Conservation (phyloP, 768 basidiomycete genomes). For the Phylloporus rhodoxanthus region DNA sequence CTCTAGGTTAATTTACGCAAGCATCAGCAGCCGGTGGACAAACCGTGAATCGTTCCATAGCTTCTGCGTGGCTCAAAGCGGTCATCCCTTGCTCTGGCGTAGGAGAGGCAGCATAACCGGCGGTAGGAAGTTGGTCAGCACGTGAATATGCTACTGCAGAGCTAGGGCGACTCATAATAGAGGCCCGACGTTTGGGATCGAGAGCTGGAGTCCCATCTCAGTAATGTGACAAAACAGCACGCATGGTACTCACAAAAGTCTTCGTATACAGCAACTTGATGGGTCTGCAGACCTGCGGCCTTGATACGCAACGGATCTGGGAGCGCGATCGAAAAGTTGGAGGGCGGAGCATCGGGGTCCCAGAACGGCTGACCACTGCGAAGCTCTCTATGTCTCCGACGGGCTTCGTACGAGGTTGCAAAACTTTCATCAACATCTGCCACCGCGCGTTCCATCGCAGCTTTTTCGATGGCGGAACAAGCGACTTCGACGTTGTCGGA, state of each 20-base stretch:
- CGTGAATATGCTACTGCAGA: constrained; percentile 67
- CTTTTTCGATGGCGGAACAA: constrained; percentile 91
- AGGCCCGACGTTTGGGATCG: constrained; percentile 51
- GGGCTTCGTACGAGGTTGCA: constrained; percentile 68
- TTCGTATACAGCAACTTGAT: constrained; percentile 88
- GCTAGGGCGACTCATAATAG: constrained; percentile 54
- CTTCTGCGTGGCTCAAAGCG: constrained; percentile 69
- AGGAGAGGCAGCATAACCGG: constrained; percentile 57
- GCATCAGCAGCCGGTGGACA: constrained; percentile 19
- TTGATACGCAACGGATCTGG: constrained; percentile 89
- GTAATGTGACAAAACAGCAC: constrained; percentile 4
- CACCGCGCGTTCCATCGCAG: constrained; percentile 94
- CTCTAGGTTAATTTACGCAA: constrained; percentile 1
- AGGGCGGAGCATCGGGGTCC: constrained; percentile 71
- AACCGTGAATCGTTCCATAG: constrained; percentile 84
- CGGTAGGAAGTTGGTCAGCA: constrained; percentile 37
- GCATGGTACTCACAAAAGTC: constrained; percentile 65
- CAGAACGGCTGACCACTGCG: constrained; percentile 77
- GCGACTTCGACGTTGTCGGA: constrained; percentile 91
- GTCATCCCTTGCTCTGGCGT: constrained; percentile 45
- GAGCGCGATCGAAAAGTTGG: constrained; percentile 64
- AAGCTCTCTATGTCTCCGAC: constrained; percentile 83
- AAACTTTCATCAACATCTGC: constrained; percentile 92
- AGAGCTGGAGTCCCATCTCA: constrained; percentile 33
- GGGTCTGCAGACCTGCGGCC: constrained; percentile 69